Percentiles rank a stretch among this genome's conserved stretches.
These are phyloP conservation scores for Cryptococcus maquisensis DNA, from an alignment of 1,284 basidiomycete species.

Conservation along the genomic window DNA sequence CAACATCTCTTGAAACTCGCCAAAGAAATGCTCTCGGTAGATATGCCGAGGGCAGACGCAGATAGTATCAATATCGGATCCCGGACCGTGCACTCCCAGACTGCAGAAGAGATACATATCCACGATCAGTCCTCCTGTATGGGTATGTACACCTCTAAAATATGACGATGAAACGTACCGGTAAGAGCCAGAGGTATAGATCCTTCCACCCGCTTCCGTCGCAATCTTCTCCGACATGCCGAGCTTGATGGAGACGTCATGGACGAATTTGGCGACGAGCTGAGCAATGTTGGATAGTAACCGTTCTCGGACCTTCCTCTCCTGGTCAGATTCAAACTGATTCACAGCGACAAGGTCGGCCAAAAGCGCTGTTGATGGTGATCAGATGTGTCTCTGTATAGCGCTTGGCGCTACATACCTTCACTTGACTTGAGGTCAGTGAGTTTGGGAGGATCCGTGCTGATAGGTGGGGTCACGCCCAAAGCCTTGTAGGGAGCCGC, in stretches of 20 bases:
- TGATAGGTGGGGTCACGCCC: constrained; percentile 81
- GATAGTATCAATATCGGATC: constrained; percentile 97
- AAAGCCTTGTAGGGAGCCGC: constrained; percentile 20
- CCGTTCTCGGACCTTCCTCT: constrained; percentile 82
- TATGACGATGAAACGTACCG: constrained; percentile 48
- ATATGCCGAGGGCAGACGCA: constrained; percentile 97
- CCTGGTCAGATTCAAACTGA: constrained; percentile 85
- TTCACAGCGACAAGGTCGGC: constrained; percentile 81
- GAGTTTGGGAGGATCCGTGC: constrained; percentile 63
- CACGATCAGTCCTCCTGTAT: background rate
- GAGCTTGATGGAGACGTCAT: constrained; percentile 66
- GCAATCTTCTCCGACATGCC: constrained; percentile 86
- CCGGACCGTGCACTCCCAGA: constrained; percentile 93
- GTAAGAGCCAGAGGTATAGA: constrained; percentile 98
- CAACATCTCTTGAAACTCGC: constrained; percentile 85
- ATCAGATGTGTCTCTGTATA: background rate
- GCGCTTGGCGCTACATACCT: constrained; percentile 57
- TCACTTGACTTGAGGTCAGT: constrained; percentile 72
- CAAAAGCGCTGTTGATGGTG: constrained; percentile 46
- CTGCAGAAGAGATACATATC: constrained; percentile 20
- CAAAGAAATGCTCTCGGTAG: constrained; percentile 92
- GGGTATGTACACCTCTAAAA: no score
- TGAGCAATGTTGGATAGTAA: constrained; percentile 85
- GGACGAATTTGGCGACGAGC: constrained; percentile 91
- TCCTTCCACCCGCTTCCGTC: constrained; percentile 86